Conservation (phyloP, 176 grass and related monocot species). For the Rhipidocladum racemiflorum region DNA sequence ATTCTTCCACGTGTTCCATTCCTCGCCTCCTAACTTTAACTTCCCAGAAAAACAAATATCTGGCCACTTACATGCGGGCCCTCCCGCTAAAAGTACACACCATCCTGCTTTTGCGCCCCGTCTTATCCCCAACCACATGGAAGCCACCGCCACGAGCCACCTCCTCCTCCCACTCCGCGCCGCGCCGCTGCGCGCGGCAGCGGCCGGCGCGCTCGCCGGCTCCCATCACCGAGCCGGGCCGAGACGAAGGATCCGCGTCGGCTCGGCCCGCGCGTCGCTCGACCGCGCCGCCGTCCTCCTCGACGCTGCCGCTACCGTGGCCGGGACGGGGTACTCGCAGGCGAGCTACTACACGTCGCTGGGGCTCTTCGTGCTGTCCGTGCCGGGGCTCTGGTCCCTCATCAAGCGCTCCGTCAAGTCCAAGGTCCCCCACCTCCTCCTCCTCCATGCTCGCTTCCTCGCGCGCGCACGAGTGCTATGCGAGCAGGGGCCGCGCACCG, state of each 20-base stretch:
- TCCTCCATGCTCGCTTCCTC: neutral
- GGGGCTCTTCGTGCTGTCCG: slow-evolving; percentile 96
- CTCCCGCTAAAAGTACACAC: neutral
- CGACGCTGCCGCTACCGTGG: slow-evolving; percentile 21
- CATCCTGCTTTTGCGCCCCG: no score
- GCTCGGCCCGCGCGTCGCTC: slow-evolving; percentile 47
- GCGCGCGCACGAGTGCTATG: neutral
- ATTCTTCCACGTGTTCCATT: neutral
- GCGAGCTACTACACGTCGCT: slow-evolving; percentile 97
- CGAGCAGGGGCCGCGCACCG: neutral
- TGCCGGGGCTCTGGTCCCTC: slow-evolving; percentile 93
- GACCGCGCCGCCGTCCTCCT: slow-evolving; percentile 54
- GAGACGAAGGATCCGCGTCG: neutral
- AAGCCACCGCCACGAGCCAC: neutral
- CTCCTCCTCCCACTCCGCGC: slow-evolving; percentile 22
- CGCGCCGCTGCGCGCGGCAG: slow-evolving; percentile 5
- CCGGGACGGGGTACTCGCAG: slow-evolving; percentile 72
- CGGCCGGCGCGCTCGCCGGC: neutral
- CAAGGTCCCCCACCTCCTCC: slow-evolving; percentile 49
- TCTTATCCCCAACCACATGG: slow-evolving; percentile 23
- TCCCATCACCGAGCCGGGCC: neutral
- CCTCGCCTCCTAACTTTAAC: neutral
- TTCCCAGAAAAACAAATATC: neutral
- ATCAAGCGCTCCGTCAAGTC: slow-evolving; percentile 99
- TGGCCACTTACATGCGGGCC: slow-evolving; percentile 18